Evolutionary conservation across 805 yeast species (phyloP).

Genomic region (Kluyveromyces siamensis): DNA sequence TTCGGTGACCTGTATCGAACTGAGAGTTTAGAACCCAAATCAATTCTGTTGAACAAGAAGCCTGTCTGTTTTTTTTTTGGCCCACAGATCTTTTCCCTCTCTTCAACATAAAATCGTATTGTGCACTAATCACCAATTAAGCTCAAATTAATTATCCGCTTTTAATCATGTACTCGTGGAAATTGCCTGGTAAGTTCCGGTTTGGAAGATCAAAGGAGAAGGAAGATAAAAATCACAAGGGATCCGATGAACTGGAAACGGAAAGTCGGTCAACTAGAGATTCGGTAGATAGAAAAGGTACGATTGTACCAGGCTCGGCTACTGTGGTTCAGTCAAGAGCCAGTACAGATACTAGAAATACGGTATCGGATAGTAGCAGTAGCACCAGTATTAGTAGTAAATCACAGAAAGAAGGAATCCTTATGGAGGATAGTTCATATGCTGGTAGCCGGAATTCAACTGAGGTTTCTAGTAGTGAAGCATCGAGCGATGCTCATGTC

Average conservation of each 20-base stretch:
- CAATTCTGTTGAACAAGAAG: background rate
- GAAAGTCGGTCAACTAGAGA: constrained; percentile 3
- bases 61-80: too few relatives aligned
- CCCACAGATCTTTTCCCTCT: too few relatives aligned
- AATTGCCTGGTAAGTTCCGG: constrained; percentile 22
- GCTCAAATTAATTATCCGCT: background rate
- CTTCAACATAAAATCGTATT: too few relatives aligned
- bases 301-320: constrained; percentile 15
- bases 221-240: constrained; percentile 16
- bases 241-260: constrained; percentile 9
- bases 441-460: background rate
- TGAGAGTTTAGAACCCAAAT: too few relatives aligned
- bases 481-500: constrained; percentile 5
- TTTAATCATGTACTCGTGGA: constrained; percentile 25
- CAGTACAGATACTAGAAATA: background rate
- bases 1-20: background rate
- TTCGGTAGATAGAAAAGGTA: constrained; percentile 19
- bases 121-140: background rate
- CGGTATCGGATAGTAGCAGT: background rate
- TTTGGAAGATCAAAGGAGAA: constrained; percentile 28
- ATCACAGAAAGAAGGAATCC: background rate
- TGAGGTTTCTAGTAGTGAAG: background rate
- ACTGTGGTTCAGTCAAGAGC: constrained; percentile 3
- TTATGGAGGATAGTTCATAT: background rate
- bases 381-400: background rate